phyloP scores from a whole-genome alignment of 768 basidiomycete genomes.

The Pseudohyphozyma bogoriensis region DNA sequence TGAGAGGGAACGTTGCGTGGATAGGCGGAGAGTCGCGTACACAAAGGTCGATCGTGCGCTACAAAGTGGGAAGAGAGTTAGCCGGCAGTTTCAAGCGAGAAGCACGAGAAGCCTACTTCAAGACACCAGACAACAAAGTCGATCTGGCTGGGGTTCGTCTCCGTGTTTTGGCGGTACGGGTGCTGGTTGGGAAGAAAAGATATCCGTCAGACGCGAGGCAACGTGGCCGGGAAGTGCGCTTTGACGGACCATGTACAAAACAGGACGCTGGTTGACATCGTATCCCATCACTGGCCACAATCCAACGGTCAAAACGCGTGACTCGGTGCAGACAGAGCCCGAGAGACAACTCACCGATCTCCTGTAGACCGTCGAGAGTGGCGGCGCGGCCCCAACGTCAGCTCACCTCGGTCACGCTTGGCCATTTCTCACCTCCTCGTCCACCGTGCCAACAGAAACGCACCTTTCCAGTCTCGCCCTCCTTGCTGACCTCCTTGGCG shows the following conservation, averaged over 20 bases:
- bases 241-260: conserved; percentile 27
- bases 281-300: background rate
- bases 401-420: too few species aligned
- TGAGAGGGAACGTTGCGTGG: too few species aligned
- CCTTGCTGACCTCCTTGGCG: conserved; percentile 57
- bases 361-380: too few species aligned
- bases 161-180: conserved; percentile 66
- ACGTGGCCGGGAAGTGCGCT: too few species aligned
- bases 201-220: too few species aligned
- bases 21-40: too few species aligned
- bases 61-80: background rate
- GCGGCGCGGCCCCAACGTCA: too few species aligned
- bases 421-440: too few species aligned
- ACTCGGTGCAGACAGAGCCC: background rate
- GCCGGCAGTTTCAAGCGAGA: background rate
- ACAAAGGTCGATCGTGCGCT: conserved; percentile 24
- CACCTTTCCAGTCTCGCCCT: conserved; percentile 72
- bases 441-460: conserved; percentile 70
- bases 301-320: background rate
- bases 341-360: conserved; percentile 19
- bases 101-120: conserved; percentile 41
- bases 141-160: conserved; percentile 36
- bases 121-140: conserved; percentile 66
- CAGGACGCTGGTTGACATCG: conserved; percentile 1
- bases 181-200: conserved; percentile 29